Evolutionary conservation across 371 early-diverging fungal species (phyloP).

Genomic region (Zychaea mexicana): DNA sequence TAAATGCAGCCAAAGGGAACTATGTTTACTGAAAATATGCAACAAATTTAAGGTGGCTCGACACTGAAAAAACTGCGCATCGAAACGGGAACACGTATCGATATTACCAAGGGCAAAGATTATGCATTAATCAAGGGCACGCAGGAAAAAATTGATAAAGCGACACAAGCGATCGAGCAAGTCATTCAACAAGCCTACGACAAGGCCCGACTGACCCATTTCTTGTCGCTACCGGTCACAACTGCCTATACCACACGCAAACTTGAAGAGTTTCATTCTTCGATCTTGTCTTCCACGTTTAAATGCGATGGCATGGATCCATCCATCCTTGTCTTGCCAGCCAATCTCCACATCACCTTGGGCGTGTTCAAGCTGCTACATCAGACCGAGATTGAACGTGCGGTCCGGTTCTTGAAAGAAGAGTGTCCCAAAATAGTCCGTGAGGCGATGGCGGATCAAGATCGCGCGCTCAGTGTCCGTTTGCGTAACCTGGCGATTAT

Average conservation of each 20-base stretch:
- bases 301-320: slow-evolving; percentile 22
- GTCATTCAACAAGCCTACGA: slow-evolving; percentile 15
- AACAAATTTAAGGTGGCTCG: neutral
- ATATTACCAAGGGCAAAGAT: slow-evolving; percentile 29
- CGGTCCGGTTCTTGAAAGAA: slow-evolving; percentile 26
- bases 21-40: too few species aligned
- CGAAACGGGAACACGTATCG: slow-evolving; percentile 36
- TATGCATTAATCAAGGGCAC: slow-evolving; percentile 32
- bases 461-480: slow-evolving; percentile 15
- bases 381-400: slow-evolving; percentile 27
- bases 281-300: slow-evolving; percentile 25
- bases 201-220: slow-evolving; percentile 30
- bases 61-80: slow-evolving; percentile 32
- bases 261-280: slow-evolving; percentile 26
- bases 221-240: slow-evolving; percentile 29
- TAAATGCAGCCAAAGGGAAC: too few species aligned
- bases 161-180: slow-evolving; percentile 27
- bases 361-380: slow-evolving; percentile 32
- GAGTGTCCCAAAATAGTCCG: slow-evolving; percentile 16
- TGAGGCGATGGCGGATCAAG: slow-evolving; percentile 2
- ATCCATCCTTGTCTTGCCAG: slow-evolving; percentile 22
- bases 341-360: slow-evolving; percentile 39
- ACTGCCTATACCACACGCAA: slow-evolving; percentile 20
- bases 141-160: slow-evolving; percentile 32
- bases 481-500: slow-evolving; percentile 20